phyloP scores from a whole-genome alignment of 2,329 filamentous ascomycete species.

The Trichoderma sp. region DNA sequence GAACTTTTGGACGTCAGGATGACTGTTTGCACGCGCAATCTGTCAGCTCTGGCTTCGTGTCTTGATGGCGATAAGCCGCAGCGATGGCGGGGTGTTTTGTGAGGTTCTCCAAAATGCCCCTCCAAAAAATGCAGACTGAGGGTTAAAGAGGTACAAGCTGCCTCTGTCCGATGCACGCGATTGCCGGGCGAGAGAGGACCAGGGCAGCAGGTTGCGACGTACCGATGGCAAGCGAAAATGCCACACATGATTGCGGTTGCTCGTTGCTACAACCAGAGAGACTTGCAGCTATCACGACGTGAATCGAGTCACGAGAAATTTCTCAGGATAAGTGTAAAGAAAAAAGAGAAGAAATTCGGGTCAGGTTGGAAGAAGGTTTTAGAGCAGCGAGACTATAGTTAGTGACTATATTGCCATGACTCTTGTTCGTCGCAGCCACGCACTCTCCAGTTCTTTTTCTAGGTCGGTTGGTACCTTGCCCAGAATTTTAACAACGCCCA shows the following conservation, averaged over 20 bases:
- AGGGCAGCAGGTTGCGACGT: slow-evolving; percentile 43
- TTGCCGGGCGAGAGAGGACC: neutral
- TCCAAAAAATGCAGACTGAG: slow-evolving; percentile 32
- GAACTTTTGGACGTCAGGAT: slow-evolving; percentile 94
- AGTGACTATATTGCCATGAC: slow-evolving; percentile 26
- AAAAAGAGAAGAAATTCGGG: slow-evolving; percentile 4
- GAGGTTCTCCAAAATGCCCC: slow-evolving; percentile 34
- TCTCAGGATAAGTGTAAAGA: neutral
- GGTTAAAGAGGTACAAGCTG: slow-evolving; percentile 5
- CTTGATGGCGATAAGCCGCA: slow-evolving; percentile 23
- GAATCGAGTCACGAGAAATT: slow-evolving; percentile 8
- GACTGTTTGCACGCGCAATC: slow-evolving; percentile 49
- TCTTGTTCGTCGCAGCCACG: slow-evolving; percentile 11
- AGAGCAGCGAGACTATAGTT: slow-evolving; percentile 1
- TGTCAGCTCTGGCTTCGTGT: slow-evolving; percentile 20
- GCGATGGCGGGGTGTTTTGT: slow-evolving; percentile 38
- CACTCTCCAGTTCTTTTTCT: neutral
- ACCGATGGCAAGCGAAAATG: slow-evolving; percentile 95
- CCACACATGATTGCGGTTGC: slow-evolving; percentile 78
- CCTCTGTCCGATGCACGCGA: slow-evolving; percentile 4
- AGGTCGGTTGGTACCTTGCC: neutral
- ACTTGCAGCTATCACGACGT: neutral
- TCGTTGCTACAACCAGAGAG: neutral
- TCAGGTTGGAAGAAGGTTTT: neutral
- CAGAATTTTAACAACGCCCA: slow-evolving; percentile 19